Base-by-base conservation (phyloP, 805 yeast species). In the Kluyveromyces starmeri region DNA sequence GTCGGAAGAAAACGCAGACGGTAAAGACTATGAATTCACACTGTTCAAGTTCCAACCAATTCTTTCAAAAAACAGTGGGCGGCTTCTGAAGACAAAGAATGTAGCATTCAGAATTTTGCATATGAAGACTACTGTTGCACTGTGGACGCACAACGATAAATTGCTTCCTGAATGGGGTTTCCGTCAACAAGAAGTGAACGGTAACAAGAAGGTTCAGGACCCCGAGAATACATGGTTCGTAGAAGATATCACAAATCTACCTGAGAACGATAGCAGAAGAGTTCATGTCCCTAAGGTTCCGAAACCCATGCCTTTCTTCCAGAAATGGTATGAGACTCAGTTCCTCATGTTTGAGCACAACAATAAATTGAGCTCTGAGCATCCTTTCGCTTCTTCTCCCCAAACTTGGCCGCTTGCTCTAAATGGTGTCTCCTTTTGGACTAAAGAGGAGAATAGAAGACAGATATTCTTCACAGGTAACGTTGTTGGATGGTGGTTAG, bases 351-450 rank as follows among this genome's bases (percentile, higher is more conserved):
- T 92, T 67, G 74, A 76, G 42, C 95, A 88, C 52, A 92, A 92
- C 64, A 92, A 89, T 63, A 77, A 79, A 46, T 68, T 92, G 45
- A 70, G 86, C 2, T 70, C 88, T 11, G 85, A 83, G 17, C 98
- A 92, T 61, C 98, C 98, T 29, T 92, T 83, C 65, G 95, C 96
- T 7, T 85, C 96, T 4, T 78, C 75, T 42, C 98, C 98, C 2
- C 71, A 75, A 44, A 64, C 79, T 6, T 92, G 98, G 98, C 98
- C 98, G 13, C 68, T 83, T 42, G 72, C 92, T 36, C 58, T 80
- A 36, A 73, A 83, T 11, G 98, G 98, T 47, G 96, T 92, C 25
- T 85, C 96, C 1, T 92, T 89, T 68, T 92, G 97, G 96, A 88
- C 94, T 28, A 76, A 82, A 40, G 63, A 62, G 30, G 66, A 68